phyloP scores from a whole-genome alignment of 1,284 basidiomycete species.

The Neolentinus lepideus region DNA sequence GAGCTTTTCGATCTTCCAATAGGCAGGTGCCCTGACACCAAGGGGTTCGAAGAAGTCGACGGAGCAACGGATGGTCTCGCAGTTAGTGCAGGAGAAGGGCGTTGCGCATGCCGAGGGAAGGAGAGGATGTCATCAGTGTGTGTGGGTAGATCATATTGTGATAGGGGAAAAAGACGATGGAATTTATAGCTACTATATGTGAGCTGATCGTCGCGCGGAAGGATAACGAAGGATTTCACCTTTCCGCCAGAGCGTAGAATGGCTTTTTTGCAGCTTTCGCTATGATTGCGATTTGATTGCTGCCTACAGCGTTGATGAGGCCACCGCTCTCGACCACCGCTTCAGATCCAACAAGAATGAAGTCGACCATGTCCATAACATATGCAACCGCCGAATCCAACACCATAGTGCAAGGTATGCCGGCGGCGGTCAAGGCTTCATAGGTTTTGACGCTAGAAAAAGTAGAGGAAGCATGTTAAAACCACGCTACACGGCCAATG shows the following conservation, averaged over 20 bases:
- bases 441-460: conserved; percentile 77
- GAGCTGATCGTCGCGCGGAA: conserved; percentile 14
- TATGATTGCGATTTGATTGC: conserved; percentile 94
- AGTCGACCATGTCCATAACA: conserved; percentile 88
- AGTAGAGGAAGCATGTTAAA: background rate
- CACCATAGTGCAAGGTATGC: conserved; percentile 92
- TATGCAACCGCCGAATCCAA: conserved; percentile 97
- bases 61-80: conserved; percentile 10
- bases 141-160: conserved; percentile 92
- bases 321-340: conserved; percentile 95
- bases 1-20: background rate
- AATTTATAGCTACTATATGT: conserved; percentile 82
- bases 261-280: conserved; percentile 94
- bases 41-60: background rate
- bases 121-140: conserved; percentile 68
- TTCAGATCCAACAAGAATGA: conserved; percentile 94
- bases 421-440: conserved; percentile 73
- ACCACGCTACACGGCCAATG: conserved; percentile 8
- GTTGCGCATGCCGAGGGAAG: conserved; percentile 38
- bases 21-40: background rate
- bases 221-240: conserved; percentile 33
- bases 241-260: conserved; percentile 95
- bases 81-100: conserved; percentile 13
- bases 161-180: conserved; percentile 92
- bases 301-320: conserved; percentile 85